Conservation (phyloP, 768 basidiomycete genomes). For the Podaxis sp. region DNA sequence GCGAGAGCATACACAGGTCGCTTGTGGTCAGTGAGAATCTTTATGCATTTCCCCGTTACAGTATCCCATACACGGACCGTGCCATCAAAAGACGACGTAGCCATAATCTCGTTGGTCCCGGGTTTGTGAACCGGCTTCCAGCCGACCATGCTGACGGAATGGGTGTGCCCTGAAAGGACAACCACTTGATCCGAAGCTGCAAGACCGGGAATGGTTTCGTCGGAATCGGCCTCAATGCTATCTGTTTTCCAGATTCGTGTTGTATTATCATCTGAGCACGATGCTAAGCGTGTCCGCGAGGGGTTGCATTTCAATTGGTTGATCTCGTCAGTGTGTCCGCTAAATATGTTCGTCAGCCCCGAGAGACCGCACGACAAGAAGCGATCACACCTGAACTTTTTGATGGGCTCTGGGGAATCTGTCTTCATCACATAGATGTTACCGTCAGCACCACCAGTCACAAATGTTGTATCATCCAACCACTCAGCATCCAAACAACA, state of each 20-base stretch:
- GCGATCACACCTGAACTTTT: constrained; percentile 53
- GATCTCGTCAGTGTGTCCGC: constrained; percentile 73
- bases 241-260: constrained; percentile 74
- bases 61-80: constrained; percentile 84
- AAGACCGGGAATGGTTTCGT: constrained; percentile 40
- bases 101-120: constrained; percentile 56
- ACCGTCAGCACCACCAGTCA: constrained; percentile 69
- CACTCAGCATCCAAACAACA: constrained; percentile 82
- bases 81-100: constrained; percentile 77
- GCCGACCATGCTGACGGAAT: constrained; percentile 58
- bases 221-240: constrained; percentile 27
- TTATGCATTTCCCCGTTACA: constrained; percentile 68
- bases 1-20: constrained; percentile 68
- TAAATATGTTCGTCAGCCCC: constrained; percentile 23
- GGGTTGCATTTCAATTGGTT: constrained; percentile 73
- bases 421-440: constrained; percentile 58
- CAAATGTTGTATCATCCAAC: constrained; percentile 67
- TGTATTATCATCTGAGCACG: constrained; percentile 79
- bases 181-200: constrained; percentile 31
- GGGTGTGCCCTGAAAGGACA: constrained; percentile 59
- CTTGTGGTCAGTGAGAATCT: constrained; percentile 67
- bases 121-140: constrained; percentile 61
- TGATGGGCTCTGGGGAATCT: constrained; percentile 47
- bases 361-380: not conserved
- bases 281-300: constrained; percentile 63